Evolutionary conservation across 805 yeast species (phyloP).

Genomic region (Teunomyces pallodes): DNA sequence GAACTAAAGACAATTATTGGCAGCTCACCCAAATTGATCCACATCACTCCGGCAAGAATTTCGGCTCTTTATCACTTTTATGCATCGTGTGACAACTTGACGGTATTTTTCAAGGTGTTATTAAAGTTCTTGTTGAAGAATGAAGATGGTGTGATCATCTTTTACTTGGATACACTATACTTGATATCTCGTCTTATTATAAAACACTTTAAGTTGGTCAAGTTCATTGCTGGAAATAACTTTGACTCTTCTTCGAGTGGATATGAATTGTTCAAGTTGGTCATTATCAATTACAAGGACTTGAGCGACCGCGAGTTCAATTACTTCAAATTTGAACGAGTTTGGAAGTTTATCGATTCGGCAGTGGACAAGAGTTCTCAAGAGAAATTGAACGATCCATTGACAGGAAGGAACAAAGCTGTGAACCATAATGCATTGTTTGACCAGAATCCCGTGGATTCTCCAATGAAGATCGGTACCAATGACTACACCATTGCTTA

Average conservation of each 20-base stretch:
- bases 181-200: conserved; percentile 30
- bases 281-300: conserved; percentile 34
- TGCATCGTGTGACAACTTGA: conserved; percentile 37
- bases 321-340: conserved; percentile 26
- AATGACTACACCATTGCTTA: conserved; percentile 12
- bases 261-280: conserved; percentile 34
- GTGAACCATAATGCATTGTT: conserved; percentile 9
- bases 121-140: conserved; percentile 34
- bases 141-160: conserved; percentile 39
- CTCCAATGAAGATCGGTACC: conserved; percentile 33
- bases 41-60: conserved; percentile 29
- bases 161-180: conserved; percentile 41
- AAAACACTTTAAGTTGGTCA: conserved; percentile 32
- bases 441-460: conserved; percentile 22
- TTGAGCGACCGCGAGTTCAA: conserved; percentile 32
- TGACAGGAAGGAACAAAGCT: conserved; percentile 1
- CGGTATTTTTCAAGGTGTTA: conserved; percentile 39
- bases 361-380: conserved; percentile 19
- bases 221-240: conserved; percentile 29
- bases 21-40: conserved; percentile 34
- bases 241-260: conserved; percentile 27
- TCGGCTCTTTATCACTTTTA: conserved; percentile 33
- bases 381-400: conserved; percentile 1
- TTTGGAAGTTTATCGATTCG: conserved; percentile 36
- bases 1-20: conserved; percentile 36